Base-by-base conservation (phyloP, 495 filamentous ascomycete species). In the Penicillium fimorum region DNA sequence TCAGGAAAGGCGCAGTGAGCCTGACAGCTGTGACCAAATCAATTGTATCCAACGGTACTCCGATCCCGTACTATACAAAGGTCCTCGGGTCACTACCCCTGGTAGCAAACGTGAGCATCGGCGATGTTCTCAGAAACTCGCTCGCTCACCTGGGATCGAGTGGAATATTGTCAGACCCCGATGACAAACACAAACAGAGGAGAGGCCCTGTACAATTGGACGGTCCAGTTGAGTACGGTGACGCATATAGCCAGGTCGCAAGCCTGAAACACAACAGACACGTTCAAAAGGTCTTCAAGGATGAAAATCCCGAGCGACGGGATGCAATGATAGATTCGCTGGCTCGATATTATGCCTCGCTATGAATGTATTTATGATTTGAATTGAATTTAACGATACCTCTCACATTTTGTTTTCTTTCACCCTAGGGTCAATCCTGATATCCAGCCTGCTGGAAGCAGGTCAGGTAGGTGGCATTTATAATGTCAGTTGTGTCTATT, bases 21-120 rank as follows among this genome's bases (percentile, higher is more conserved):
- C 66, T 76, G 7, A 56, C 66, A 3, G 67, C 70, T 7, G 59
- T 69, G 11, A 64, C 68, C 2, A 61, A 54, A 2, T 57, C 60
- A 1, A 69, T 74, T 15, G 29, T 53, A 11, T 75, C 62, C 53
- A 69, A 75, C 12, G 69, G 66, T 32, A 65, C 62, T 5, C 37
- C 59, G 5, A 60, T 76, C 5, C 65, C 67, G 10, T 75, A 74
- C 59, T 76, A 76, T 49, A 67, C 74, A 1, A 59, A 72, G 1
- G 64, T 72, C 2, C 64, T 76, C 56, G 48, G 47, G 9, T 55
- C 64, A 5, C 63, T 75, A 0, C 66, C 67, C 2, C 58, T 76
- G n/a, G 63, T 61, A 0, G 63, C 71, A 5, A 32, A 63, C 6
- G 63, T 74, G 12, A 53, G 63, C 0, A 49, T 76, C 15, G 69